phyloP scores from a whole-genome alignment of 371 early-diverging fungal genomes.

The Mycotypha africana region DNA sequence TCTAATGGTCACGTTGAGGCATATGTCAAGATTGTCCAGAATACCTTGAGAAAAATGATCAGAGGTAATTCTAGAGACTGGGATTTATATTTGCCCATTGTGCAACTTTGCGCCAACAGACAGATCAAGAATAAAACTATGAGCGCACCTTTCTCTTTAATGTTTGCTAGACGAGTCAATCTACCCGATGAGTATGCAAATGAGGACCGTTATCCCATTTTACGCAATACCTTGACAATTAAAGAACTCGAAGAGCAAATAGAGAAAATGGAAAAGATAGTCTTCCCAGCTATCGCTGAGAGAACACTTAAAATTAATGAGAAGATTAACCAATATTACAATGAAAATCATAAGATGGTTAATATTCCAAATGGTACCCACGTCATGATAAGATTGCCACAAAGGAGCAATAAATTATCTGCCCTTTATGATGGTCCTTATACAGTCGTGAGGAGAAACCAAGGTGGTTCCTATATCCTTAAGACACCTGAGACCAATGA shows the following conservation, averaged over 20 bases:
- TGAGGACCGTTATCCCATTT: no score
- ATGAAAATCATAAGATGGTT: neutral
- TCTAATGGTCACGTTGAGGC: slow-evolving; percentile 12
- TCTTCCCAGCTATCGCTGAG: slow-evolving; percentile 14
- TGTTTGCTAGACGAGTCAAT: slow-evolving; percentile 2
- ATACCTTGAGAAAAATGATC: slow-evolving; percentile 1
- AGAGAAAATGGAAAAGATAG: slow-evolving; percentile 12
- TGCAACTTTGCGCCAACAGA: slow-evolving; percentile 9
- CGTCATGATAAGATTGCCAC: neutral
- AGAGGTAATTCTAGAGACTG: slow-evolving; percentile 6
- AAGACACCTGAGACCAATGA: neutral
- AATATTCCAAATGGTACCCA: neutral
- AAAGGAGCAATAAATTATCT: neutral
- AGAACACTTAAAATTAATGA: neutral
- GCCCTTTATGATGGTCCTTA: slow-evolving; percentile 3
- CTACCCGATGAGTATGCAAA: neutral
- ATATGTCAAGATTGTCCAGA: slow-evolving; percentile 1
- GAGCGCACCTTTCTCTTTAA: slow-evolving; percentile 3
- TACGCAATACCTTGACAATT: slow-evolving; percentile 1
- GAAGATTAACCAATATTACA: neutral
- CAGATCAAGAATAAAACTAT: slow-evolving; percentile 1
- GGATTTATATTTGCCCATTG: slow-evolving; percentile 2
- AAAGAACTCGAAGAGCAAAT: slow-evolving; percentile 4
- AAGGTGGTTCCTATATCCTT: slow-evolving; percentile 1
- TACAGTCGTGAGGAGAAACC: slow-evolving; percentile 2